These are phyloP conservation scores for Medakamo hakoo DNA, from an alignment of 139 green algal species.

Conservation along the genomic window DNA sequence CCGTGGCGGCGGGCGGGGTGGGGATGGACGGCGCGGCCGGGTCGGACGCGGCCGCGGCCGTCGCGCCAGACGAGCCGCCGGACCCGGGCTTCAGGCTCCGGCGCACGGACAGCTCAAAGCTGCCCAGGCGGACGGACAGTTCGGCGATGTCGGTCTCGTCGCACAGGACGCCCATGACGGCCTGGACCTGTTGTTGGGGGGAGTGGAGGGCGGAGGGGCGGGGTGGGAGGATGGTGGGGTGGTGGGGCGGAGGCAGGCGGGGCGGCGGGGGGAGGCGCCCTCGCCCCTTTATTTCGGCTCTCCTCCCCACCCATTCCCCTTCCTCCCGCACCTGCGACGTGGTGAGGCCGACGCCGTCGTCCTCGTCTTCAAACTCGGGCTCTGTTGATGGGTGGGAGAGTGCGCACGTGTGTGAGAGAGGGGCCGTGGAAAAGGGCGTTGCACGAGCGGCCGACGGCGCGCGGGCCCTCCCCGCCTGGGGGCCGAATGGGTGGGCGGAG, in stretches of 20 bases:
- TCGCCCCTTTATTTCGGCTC: neutral
- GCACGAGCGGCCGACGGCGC: neutral
- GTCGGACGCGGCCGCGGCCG: conserved; percentile 2
- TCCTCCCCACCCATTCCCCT: neutral
- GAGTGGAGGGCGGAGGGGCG: neutral
- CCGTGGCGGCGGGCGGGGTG: conserved; percentile 3
- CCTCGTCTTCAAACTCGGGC: conserved; percentile 34
- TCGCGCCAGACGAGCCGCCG: conserved; percentile 4
- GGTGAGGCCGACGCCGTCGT: conserved; percentile 11
- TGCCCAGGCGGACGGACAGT: conserved; percentile 62
- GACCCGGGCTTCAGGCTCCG: conserved; percentile 25
- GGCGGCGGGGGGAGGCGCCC: too few relatives aligned
- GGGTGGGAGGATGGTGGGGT: neutral
- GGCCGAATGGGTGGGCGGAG: neutral
- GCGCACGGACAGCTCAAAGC: conserved; percentile 52
- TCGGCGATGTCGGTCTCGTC: conserved; percentile 71
- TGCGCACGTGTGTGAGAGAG: too few relatives aligned
- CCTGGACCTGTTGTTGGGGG: conserved; percentile 42
- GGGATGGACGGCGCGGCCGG: conserved; percentile 3
- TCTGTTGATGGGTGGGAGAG: conserved; percentile 9
- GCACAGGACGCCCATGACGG: conserved; percentile 50
- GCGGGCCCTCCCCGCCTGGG: neutral
- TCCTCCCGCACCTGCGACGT: conserved; percentile 13
- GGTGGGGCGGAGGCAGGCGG: neutral
- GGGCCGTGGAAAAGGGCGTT: neutral